Evolutionary conservation across 2,329 filamentous ascomycete genomes (phyloP).

Genomic region (Colletotrichum paranaense): DNA sequence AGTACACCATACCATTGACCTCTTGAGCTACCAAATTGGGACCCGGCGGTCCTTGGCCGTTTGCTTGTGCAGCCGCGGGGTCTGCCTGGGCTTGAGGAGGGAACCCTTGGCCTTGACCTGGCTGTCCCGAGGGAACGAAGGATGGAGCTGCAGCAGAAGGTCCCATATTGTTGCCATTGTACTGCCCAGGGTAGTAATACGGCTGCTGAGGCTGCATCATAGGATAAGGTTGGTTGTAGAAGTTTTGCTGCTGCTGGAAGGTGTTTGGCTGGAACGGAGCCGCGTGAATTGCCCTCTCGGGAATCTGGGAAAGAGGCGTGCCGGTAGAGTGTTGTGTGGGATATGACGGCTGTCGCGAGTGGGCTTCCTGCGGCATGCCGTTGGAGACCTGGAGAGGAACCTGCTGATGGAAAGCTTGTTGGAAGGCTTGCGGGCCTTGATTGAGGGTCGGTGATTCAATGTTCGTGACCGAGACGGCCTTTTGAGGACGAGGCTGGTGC

Average conservation of each 20-base stretch:
- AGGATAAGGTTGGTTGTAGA: slow-evolving; percentile 68
- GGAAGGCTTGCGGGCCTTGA: slow-evolving; percentile 80
- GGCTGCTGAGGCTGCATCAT: slow-evolving; percentile 66
- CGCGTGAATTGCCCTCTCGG: slow-evolving; percentile 91
- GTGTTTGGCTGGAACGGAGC: slow-evolving; percentile 86
- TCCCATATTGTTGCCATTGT: slow-evolving; percentile 42
- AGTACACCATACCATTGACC: slow-evolving; percentile 96
- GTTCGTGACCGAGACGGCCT: slow-evolving; percentile 90
- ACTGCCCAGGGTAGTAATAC: slow-evolving; percentile 64
- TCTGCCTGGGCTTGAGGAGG: slow-evolving; percentile 54
- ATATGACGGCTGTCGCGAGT: slow-evolving; percentile 76
- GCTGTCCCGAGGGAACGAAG: slow-evolving; percentile 68
- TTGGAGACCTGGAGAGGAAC: slow-evolving; percentile 80
- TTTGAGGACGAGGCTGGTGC: slow-evolving; percentile 95
- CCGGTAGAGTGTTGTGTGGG: slow-evolving; percentile 77
- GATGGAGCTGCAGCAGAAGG: slow-evolving; percentile 57
- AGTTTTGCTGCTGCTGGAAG: slow-evolving; percentile 66
- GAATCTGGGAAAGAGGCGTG: slow-evolving; percentile 90
- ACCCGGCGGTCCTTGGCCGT: slow-evolving; percentile 61
- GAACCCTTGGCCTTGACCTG: slow-evolving; percentile 53
- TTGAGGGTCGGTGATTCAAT: slow-evolving; percentile 83
- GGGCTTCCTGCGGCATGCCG: slow-evolving; percentile 67
- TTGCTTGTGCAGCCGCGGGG: slow-evolving; percentile 44
- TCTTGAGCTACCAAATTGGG: slow-evolving; percentile 80
- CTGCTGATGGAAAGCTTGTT: slow-evolving; percentile 94